These are phyloP conservation scores for Claviceps africana DNA, from an alignment of 2,329 filamentous ascomycete species.

Conservation along the genomic window DNA sequence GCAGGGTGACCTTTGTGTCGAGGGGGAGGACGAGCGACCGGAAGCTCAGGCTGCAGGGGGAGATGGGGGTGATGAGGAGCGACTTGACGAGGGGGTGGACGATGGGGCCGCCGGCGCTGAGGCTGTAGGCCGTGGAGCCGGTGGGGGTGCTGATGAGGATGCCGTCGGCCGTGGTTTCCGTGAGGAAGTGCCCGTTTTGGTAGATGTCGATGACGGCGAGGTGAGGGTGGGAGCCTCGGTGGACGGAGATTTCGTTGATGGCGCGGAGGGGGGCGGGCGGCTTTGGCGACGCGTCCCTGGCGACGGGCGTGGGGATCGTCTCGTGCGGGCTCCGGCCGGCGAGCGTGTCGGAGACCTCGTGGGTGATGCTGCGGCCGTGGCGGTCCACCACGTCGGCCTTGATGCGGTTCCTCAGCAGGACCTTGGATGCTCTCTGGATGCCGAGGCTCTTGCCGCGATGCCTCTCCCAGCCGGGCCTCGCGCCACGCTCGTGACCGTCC, in stretches of 20 bases:
- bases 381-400: conserved; percentile 73
- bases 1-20: conserved; percentile 69
- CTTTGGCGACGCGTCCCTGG: conserved; percentile 21
- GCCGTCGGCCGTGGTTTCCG: conserved; percentile 86
- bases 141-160: conserved; percentile 91
- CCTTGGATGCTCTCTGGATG: conserved; percentile 55
- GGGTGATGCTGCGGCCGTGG: conserved; percentile 46
- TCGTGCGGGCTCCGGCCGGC: conserved; percentile 31
- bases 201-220: conserved; percentile 85
- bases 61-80: conserved; percentile 85
- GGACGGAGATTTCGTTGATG: conserved; percentile 90
- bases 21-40: conserved; percentile 79
- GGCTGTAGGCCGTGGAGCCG: conserved; percentile 85
- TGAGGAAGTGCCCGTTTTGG: conserved; percentile 78
- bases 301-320: conserved; percentile 23
- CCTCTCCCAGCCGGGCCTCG: conserved; percentile 49
- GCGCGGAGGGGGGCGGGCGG: conserved; percentile 39
- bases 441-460: conserved; percentile 74
- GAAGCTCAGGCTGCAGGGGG: conserved; percentile 82
- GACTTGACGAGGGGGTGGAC: conserved; percentile 86
- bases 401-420: conserved; percentile 74
- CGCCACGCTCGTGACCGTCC: conserved; percentile 4
- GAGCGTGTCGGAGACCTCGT: conserved; percentile 30
- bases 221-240: conserved; percentile 80
- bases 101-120: conserved; percentile 86